Percentiles rank a stretch among this genome's conserved stretches.
phyloP scores from a whole-genome alignment of 2,329 filamentous ascomycete genomes.

The Truncatella angustata region DNA sequence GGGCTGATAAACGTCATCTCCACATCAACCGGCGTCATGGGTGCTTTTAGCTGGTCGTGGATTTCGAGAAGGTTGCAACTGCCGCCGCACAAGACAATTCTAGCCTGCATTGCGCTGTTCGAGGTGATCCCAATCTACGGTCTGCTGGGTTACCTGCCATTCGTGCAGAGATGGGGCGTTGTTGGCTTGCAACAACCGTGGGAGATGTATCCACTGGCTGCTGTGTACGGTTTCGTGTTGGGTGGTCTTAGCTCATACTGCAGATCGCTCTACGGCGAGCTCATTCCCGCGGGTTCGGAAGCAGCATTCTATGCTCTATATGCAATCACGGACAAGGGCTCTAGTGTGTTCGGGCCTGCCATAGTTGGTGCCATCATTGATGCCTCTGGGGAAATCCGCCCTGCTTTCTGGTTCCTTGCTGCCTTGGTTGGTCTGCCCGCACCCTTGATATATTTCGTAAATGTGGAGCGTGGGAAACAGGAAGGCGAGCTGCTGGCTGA shows the following conservation, averaged over 20 bases:
- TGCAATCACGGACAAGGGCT: slow-evolving; percentile 96
- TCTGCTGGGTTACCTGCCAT: slow-evolving; percentile 80
- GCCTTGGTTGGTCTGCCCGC: slow-evolving; percentile 80
- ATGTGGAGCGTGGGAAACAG: slow-evolving; percentile 74
- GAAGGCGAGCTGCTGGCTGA: slow-evolving; percentile 66
- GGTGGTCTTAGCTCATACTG: slow-evolving; percentile 93
- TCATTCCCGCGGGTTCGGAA: slow-evolving; percentile 92
- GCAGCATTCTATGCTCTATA: slow-evolving; percentile 96
- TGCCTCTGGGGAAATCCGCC: slow-evolving; percentile 73
- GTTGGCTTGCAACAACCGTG: slow-evolving; percentile 88
- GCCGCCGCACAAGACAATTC: slow-evolving; percentile 80
- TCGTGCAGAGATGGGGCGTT: slow-evolving; percentile 70
- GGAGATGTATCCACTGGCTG: slow-evolving; percentile 94
- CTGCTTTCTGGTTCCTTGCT: slow-evolving; percentile 90
- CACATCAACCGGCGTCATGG: slow-evolving; percentile 78
- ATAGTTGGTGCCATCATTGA: slow-evolving; percentile 95
- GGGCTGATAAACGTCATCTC: slow-evolving; percentile 93
- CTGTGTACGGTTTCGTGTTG: slow-evolving; percentile 88
- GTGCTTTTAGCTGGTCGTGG: slow-evolving; percentile 86
- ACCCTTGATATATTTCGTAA: slow-evolving; percentile 79
- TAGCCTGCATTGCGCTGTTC: slow-evolving; percentile 87
- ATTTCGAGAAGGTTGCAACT: slow-evolving; percentile 70
- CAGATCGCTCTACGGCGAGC: slow-evolving; percentile 84
- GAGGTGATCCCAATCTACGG: slow-evolving; percentile 93
- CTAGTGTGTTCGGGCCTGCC: slow-evolving; percentile 87